Evolutionary conservation across 2,329 filamentous ascomycete genomes (phyloP), one percentile per base, ranked within the genome.

Genomic region (Myriosclerotinia curreyana): DNA sequence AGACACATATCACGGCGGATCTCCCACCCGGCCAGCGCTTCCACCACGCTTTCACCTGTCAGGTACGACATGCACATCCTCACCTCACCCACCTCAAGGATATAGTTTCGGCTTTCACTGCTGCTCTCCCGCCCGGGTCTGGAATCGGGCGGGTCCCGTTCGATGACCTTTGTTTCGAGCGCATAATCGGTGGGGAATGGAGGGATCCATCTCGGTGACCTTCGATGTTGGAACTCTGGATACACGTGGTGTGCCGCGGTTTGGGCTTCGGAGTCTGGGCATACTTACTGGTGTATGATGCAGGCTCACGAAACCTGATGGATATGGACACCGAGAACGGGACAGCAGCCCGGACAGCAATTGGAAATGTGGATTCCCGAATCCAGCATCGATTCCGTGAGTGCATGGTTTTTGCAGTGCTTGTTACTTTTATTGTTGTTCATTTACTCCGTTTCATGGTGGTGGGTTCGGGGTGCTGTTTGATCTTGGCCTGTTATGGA

Each of bases 61-160:
- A 55, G 59, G 59, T 62, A 62, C 59, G 20, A 44, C 59, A 22
- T 59, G 42, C 55, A 59, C 42, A 25, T 59, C 14, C n/a, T 36
- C 55, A 59, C 42, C 55, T 20, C 31, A 59, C 25, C 28, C 22
- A 28, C 31, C 55, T 25, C 42, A 36, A 36, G 42, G 42, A 58
- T 58, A 6, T 17, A 36, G 28, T 25, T 48, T 42, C 55, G 55
- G 55, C 55, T 59, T 36, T 17, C 11, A 17, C 7, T 8, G 31
- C 8, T 48, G 55, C 55, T 48, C 50, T 53, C 42, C 55, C 55
- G 55, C 14, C 38, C 42, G 20, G 55, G 44, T 38, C 31, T 49
- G 44, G 44, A 59, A 36, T 59, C 55, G 14, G 42, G 55, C 55
- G 55, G 55, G 55, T 48, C 55, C 55, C 48, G 31, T 36, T 48